phyloP scores from a whole-genome alignment of 2,329 filamentous ascomycete species.

The Fusarium duplospermum region DNA sequence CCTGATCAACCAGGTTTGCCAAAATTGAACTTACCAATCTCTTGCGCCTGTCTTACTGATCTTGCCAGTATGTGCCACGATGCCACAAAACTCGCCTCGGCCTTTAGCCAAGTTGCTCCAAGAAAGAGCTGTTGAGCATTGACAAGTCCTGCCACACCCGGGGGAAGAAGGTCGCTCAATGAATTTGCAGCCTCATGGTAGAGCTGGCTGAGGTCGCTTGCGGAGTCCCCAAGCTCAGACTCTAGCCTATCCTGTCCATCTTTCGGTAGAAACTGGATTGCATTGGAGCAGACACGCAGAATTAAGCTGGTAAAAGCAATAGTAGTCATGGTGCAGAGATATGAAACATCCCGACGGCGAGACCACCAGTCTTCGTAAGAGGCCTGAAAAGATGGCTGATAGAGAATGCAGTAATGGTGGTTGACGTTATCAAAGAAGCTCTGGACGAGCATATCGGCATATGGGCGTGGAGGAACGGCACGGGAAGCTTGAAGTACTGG shows the following conservation, averaged over 20 bases:
- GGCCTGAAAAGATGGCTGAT: background rate
- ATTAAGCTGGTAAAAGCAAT: background rate
- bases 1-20: too few species aligned
- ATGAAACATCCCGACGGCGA: background rate
- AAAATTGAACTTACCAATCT: background rate
- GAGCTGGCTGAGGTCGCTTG: background rate
- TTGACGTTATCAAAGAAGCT: background rate
- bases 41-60: background rate
- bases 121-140: background rate
- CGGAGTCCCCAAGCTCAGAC: background rate
- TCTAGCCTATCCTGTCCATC: background rate
- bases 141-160: background rate
- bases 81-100: background rate
- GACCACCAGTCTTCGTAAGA: background rate
- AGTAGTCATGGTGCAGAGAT: background rate
- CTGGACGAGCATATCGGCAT: background rate
- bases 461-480: background rate
- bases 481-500: background rate
- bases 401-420: background rate
- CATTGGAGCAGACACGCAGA: background rate
- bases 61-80: background rate
- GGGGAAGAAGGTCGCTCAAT: background rate
- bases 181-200: background rate
- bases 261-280: background rate
- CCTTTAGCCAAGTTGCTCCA: background rate